Conservation (phyloP, 225 moss, liverwort and hornwort genomes). For the Pseudoscleropodium purum region DNA sequence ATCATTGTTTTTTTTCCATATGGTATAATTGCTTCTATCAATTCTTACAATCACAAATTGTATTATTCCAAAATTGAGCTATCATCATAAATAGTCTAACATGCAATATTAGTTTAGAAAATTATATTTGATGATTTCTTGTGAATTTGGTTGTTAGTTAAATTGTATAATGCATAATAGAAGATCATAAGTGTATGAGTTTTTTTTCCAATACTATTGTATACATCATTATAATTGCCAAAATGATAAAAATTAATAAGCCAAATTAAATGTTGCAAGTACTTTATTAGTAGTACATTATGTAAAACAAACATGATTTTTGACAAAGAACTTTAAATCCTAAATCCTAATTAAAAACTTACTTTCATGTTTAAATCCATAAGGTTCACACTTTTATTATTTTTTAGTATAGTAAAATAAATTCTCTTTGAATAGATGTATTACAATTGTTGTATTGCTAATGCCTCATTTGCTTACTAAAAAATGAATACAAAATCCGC, state of each 20-base stretch:
- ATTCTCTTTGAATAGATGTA: neutral
- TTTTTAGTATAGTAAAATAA: neutral
- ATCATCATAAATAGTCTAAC: neutral
- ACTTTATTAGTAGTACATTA: neutral
- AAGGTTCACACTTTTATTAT: neutral
- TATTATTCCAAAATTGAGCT: neutral
- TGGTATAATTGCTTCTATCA: neutral
- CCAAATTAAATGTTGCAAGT: neutral
- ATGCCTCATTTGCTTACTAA: neutral
- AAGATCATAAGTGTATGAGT: accelerated
- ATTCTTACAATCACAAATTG: neutral
- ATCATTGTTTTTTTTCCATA: neutral
- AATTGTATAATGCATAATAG: neutral
- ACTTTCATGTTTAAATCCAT: neutral
- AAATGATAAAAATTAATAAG: neutral
- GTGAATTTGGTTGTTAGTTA: neutral
- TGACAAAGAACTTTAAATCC: neutral
- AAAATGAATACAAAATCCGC: neutral
- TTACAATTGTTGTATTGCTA: neutral
- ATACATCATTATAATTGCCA: neutral
- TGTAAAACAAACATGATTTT: neutral
- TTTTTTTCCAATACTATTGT: neutral
- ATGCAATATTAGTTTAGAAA: neutral
- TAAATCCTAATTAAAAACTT: neutral
- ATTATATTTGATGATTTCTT: neutral